Base-by-base conservation (phyloP, 2,329 filamentous ascomycete genomes). In the Colletotrichum spaethianum region DNA sequence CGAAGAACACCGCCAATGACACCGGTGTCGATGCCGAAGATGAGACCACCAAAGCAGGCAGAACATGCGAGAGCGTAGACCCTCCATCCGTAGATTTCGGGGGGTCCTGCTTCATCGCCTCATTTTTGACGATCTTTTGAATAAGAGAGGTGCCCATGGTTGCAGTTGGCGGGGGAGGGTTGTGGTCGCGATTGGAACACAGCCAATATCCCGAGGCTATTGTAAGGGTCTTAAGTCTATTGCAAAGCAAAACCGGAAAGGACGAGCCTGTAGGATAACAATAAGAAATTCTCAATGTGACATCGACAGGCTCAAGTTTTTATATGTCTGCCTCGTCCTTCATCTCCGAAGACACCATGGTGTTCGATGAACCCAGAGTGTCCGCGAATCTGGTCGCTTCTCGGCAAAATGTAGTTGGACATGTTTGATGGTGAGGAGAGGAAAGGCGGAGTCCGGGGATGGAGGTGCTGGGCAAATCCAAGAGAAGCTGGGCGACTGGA, bases 1-100 rank as follows among this genome's bases (percentile, higher is more conserved):
- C 75, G 74, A 31, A 78, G 73, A 11, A 78, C 77, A 38, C 77
- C 77, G 56, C 76, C 77, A 26, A 78, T 78, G 67, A 77, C 75
- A 18, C 75, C 75, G 28, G 76, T 78, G 57, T 78, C 77, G 73
- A 77, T 76, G 53, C 77, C 77, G 53, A 74, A 74, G 23, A 74
- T 72, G 16, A 72, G 61, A n/a, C 68, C 72, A 33, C 72, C 68
- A 36, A 72, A 72, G 31, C 72, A 74, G 33, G 72, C 71, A 9
- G 71, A 73, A 42, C 67, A 73, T 16, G 67, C 71, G 23, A 73
- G 67, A 63, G 71, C 71, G 23, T 63, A 73, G n/a, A 62, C 71
- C 36, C 72, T 64, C 56, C 68, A 72, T 33, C 69, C 69, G 55
- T 74, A 74, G 33, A 74, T 74, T 48, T 74, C 72, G 44, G 69